Conservation (phyloP, 345 rosid species). For the Populus simonii region DNA sequence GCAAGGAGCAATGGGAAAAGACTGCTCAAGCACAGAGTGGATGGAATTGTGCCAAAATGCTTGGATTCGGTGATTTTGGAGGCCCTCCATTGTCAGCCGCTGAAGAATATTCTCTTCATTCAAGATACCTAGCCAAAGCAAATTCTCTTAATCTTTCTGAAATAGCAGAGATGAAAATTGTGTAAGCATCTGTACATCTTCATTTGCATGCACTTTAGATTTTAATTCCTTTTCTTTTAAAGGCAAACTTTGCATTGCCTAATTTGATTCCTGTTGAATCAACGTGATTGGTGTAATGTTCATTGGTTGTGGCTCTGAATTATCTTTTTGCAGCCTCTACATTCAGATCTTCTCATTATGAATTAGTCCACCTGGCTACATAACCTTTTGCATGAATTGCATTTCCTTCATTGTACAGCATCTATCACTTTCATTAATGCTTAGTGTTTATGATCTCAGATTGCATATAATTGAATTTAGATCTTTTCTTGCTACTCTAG, state of each 20-base stretch:
- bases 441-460: constrained; percentile 12
- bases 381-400: not conserved
- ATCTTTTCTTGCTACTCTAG: constrained; percentile 41
- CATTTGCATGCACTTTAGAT: not conserved
- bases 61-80: constrained; percentile 94
- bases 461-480: constrained; percentile 13
- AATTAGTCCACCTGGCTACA: not conserved
- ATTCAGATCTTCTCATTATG: not conserved
- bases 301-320: not conserved
- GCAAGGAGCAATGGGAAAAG: constrained; percentile 95
- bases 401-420: not conserved
- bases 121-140: constrained; percentile 94
- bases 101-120: constrained; percentile 93
- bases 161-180: constrained; percentile 95
- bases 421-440: constrained; percentile 1
- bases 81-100: constrained; percentile 77
- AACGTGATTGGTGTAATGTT: not conserved
- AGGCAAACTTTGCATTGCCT: not conserved
- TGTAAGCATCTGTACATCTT: constrained; percentile 49
- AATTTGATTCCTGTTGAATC: constrained; percentile 1
- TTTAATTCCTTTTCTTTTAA: not conserved
- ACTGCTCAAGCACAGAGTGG: constrained; percentile 79
- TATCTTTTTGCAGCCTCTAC: not conserved
- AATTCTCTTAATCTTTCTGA: constrained; percentile 90
- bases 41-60: constrained; percentile 73